Evolutionary conservation across 495 filamentous ascomycete species (phyloP), one percentile per base, ranked within the genome.

Genomic region (Podospora pseudocomata): DNA sequence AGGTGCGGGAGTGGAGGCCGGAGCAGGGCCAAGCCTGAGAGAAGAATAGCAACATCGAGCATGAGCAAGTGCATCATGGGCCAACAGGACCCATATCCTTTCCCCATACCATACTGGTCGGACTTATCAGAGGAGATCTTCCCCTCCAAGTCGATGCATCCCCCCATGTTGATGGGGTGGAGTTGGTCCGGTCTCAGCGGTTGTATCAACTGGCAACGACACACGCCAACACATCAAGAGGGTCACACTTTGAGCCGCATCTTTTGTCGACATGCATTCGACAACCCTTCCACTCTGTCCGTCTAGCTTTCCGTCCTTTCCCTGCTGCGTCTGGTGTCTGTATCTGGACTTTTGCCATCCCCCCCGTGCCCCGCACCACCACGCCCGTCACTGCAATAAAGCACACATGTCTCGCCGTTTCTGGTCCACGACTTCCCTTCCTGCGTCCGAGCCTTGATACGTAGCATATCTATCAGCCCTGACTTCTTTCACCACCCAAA

Each of bases 161-260:
- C 78, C 81, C 80, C 72, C 75, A 80, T 82, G 81, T 60, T 81
- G 81, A 78, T 74, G 82, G 81, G 80, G 85, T 86, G 84, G 85
- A 86, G 82, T 81, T 85, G 81, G 78, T 82, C 83, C 83, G 84
- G 83, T 83, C 84, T 81, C 85, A 78, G 79, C 79, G 76, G 70
- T 80, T 87, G 81, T 85, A 87, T 86, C 82, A 84, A 91, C 89
- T 95, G 92, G 93, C 84, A 86, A 88, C 82, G 85, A 91, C 83
- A 83, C 80, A 89, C 90, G 93, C 93, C 93, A 97, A 84, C 93
- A 88, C 93, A 97, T 93, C 92, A 91, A 83, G 78, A 85, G 84
- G 84, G 83, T 85, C 83, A 80, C 83, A 84, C 84, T 81, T 84
- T 79, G 81, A 87, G 85, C 84, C 85, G 85, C 85, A 87, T 85